Evolutionary conservation across 345 rosid genomes (phyloP), one percentile per base, ranked within the genome.

Genomic region (Salix arbutifolia): DNA sequence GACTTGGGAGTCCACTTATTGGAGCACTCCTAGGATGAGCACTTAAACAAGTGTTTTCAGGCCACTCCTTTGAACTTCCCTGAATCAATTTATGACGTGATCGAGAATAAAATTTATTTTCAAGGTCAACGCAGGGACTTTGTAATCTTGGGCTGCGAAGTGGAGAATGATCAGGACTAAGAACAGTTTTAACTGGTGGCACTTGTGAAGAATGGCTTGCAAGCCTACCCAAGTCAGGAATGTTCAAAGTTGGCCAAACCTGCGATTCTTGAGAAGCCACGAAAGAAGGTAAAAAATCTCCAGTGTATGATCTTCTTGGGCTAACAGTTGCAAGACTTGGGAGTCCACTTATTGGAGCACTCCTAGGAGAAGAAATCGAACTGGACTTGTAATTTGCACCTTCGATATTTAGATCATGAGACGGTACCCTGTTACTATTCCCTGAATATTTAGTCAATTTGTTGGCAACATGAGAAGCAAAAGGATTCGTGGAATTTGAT

Each of bases 1-100:
- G 93, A 76, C 90, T 89, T 21, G 90, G 79, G 42, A 81, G 77
- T 83, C 82, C 71, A 73, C 87, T 88, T 12, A 88, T 74, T 26
- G 96, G 92, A 73, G 92, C 91, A 73, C 96, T 91, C 74, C 83
- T 77, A 17, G 91, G 93, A 56, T 89, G 90, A 46, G 92, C 84
- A 80, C 76, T 80, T 26, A 72, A 58, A 76, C 37, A 75, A 75
- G 53, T 73, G 71, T 46, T 69, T 76, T 87, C 89, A 26, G 78
- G 83, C 81, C 76, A 42, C 46, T 71, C 74, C 70, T 73, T 81
- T 18, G 70, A 76, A 50, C 72, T 74, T 66, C 83, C 84, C 14
- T 71, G 46, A 72, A 61, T 26, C 65, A 82, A 74, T 71, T 77
- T 81, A 67, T 44, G 79, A 52, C 60, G 79, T 19, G 65, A 28